phyloP scores from a whole-genome alignment of 176 grass and related monocot genomes.

The Oryza longistaminata region DNA sequence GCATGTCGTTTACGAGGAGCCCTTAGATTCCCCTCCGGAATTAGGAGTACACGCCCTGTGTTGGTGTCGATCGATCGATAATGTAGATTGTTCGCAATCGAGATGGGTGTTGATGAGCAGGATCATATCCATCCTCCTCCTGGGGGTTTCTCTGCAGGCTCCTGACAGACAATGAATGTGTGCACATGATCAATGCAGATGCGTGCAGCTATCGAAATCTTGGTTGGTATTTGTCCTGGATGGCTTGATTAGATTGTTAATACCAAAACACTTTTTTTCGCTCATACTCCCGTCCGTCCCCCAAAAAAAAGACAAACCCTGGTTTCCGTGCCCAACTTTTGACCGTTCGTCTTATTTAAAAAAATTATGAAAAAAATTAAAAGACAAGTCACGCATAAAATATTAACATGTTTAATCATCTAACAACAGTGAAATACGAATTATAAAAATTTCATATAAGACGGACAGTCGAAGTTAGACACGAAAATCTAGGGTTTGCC shows the following conservation, averaged over 20 bases:
- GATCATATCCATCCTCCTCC: background rate
- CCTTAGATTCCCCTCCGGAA: slow-evolving; percentile 26
- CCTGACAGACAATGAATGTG: background rate
- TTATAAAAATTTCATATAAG: no score
- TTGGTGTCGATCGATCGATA: background rate
- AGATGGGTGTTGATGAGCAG: background rate
- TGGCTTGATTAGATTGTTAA: background rate
- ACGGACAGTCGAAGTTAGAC: no score
- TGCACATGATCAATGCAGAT: background rate
- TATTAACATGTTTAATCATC: no score
- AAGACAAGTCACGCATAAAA: no score
- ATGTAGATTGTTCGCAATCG: background rate
- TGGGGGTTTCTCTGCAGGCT: background rate
- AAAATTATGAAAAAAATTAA: no score
- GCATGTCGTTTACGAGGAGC: slow-evolving; percentile 39
- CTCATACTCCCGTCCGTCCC: no score
- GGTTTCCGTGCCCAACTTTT: no score
- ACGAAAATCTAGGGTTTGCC: no score
- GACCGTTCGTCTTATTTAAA: no score
- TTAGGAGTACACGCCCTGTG: background rate
- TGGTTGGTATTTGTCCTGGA: background rate
- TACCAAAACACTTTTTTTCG: background rate
- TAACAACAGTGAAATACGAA: no score
- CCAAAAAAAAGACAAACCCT: no score
- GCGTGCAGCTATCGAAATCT: background rate